These are phyloP conservation scores for Spathaspora passalidarum DNA, from an alignment of 805 yeast genomes.

Conservation along the genomic window DNA sequence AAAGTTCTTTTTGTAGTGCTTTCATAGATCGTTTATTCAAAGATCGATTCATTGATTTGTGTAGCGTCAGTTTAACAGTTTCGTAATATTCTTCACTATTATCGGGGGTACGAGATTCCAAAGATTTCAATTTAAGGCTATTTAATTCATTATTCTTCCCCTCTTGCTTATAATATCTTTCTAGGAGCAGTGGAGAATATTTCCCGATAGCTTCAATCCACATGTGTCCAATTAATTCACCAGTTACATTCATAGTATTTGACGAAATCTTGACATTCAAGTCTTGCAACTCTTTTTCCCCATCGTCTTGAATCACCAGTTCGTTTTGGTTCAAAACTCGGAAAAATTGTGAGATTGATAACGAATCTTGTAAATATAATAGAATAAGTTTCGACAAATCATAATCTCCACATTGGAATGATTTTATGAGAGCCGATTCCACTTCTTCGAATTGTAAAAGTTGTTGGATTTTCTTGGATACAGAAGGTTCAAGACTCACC, in stretches of 20 bases:
- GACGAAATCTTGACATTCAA: constrained; percentile 11
- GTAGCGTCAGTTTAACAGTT: constrained; percentile 22
- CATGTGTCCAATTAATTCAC: constrained; percentile 36
- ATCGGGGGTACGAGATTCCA: constrained; percentile 13
- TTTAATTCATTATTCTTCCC: constrained; percentile 24
- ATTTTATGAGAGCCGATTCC: constrained; percentile 63
- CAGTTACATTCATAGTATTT: constrained; percentile 29
- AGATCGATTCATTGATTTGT: constrained; percentile 16
- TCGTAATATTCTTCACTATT: constrained; percentile 18
- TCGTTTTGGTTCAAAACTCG: constrained; percentile 55
- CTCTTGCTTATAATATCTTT: constrained; percentile 28
- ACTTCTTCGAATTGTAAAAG: constrained; percentile 70
- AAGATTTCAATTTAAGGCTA: constrained; percentile 15
- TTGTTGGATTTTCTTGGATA: constrained; percentile 54
- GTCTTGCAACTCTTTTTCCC: constrained; percentile 19
- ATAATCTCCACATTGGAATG: constrained; percentile 58
- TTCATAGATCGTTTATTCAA: constrained; percentile 16
- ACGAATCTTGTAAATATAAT: constrained; percentile 48
- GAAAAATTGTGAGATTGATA: constrained; percentile 67
- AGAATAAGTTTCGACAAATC: constrained; percentile 62
- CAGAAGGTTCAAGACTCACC: constrained; percentile 65
- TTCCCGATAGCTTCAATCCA: constrained; percentile 34
- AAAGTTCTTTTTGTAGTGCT: constrained; percentile 25
- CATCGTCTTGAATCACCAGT: constrained; percentile 27
- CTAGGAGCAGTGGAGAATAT: constrained; percentile 18